Conservation (phyloP, 352 stramenopile genomes). For the Phytophthora citrophthora region DNA sequence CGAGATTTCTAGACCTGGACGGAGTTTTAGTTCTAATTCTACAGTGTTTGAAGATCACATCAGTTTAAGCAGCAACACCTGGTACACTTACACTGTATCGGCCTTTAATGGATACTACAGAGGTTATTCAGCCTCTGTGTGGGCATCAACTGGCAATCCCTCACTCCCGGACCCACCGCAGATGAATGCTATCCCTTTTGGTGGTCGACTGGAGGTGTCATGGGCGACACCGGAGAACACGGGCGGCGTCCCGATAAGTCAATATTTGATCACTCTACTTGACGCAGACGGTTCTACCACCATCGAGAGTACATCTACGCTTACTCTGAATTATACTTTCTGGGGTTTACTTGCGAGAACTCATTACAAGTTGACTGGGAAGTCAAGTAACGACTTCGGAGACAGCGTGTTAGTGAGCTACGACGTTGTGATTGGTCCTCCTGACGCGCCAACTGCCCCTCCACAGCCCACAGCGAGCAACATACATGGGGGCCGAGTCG, state of each 20-base stretch:
- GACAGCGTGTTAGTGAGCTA: conserved; percentile 19
- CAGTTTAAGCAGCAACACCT: conserved; percentile 34
- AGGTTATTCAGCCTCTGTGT: conserved; percentile 7
- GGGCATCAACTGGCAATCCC: conserved; percentile 12
- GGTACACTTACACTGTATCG: conserved; percentile 51
- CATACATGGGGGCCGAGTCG: conserved; percentile 36
- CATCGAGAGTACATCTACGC: conserved; percentile 9
- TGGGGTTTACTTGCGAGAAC: conserved; percentile 25
- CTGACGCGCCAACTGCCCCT: conserved; percentile 31
- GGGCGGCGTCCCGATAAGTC: conserved; percentile 42
- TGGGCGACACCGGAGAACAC: conserved; percentile 49
- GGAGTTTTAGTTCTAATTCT: background rate
- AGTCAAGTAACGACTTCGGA: conserved; percentile 26
- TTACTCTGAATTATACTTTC: conserved; percentile 19
- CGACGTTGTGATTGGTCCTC: conserved; percentile 16
- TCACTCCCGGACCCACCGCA: conserved; percentile 29
- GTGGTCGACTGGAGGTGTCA: conserved; percentile 49
- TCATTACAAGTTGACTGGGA: conserved; percentile 32
- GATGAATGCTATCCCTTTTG: conserved; percentile 34
- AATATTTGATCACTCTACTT: conserved; percentile 33
- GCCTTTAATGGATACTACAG: conserved; percentile 54
- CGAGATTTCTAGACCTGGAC: conserved; percentile 38
- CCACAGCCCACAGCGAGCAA: conserved; percentile 16
- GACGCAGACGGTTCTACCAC: background rate
- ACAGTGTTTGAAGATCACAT: conserved; percentile 40